phyloP scores from a whole-genome alignment of 768 basidiomycete species.

The Termitomyces sp. region DNA sequence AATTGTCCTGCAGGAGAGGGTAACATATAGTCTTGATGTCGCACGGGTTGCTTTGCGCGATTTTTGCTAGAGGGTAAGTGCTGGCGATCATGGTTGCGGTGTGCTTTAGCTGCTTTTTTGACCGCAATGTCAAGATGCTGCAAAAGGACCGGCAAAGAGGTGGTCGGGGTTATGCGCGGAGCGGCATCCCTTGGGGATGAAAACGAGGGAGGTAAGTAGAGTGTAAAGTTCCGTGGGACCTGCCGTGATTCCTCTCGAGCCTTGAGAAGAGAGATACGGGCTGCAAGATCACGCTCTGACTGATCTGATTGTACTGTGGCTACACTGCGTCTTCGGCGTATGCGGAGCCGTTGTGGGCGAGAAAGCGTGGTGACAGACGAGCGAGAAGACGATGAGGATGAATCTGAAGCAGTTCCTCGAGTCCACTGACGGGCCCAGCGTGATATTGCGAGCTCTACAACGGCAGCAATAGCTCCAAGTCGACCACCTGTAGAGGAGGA shows the following conservation, averaged over 20 bases:
- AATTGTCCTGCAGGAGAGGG: background rate
- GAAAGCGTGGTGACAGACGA: slow-evolving; percentile 35
- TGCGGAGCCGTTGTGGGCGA: slow-evolving; percentile 33
- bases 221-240: slow-evolving; percentile 55
- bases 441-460: slow-evolving; percentile 65
- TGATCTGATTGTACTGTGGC: slow-evolving; percentile 45
- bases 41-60: slow-evolving; percentile 20
- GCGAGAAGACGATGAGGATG: slow-evolving; percentile 36
- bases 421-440: slow-evolving; percentile 72
- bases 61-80: slow-evolving; percentile 9
- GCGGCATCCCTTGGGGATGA: slow-evolving; percentile 4
- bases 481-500: slow-evolving; percentile 31
- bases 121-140: slow-evolving; percentile 42
- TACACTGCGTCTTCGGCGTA: slow-evolving; percentile 42
- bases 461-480: slow-evolving; percentile 49
- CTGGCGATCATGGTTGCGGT: slow-evolving; percentile 21
- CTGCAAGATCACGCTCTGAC: slow-evolving; percentile 56
- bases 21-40: slow-evolving; percentile 6
- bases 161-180: slow-evolving; percentile 31
- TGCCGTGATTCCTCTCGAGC: slow-evolving; percentile 57
- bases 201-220: slow-evolving; percentile 50
- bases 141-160: slow-evolving; percentile 44
- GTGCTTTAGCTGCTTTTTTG: slow-evolving; percentile 31
- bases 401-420: slow-evolving; percentile 35
- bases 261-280: slow-evolving; percentile 51